These are phyloP conservation scores for Populus ilicifolia DNA, from an alignment of 345 rosid species.

Conservation along the genomic window DNA sequence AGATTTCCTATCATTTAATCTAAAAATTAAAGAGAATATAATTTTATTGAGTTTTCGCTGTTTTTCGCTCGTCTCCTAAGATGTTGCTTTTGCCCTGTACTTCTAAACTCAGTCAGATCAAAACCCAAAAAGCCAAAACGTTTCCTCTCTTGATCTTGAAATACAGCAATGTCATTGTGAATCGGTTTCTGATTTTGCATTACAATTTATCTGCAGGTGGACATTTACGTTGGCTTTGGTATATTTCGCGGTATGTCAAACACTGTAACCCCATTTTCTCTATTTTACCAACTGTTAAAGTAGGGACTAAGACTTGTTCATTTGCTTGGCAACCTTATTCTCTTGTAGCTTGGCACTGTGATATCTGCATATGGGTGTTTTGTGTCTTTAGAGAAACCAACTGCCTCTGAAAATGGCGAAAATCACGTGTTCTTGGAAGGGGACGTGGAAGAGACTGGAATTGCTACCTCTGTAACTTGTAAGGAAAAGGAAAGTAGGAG, in stretches of 20 bases:
- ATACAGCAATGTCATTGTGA: not conserved
- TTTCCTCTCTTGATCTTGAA: not conserved
- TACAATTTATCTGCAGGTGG: constrained; percentile 61
- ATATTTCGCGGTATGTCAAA: constrained; percentile 76
- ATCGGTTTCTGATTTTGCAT: not conserved
- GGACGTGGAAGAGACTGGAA: constrained; percentile 26
- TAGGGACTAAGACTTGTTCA: not conserved
- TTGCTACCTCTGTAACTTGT: constrained; percentile 1
- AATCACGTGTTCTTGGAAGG: constrained; percentile 14
- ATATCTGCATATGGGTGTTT: constrained; percentile 76
- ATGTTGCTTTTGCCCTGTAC: constrained; percentile 38
- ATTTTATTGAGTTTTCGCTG: constrained; percentile 27
- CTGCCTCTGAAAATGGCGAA: constrained; percentile 22
- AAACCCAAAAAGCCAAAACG: not conserved
- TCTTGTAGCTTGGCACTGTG: constrained; percentile 54
- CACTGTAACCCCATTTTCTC: not conserved
- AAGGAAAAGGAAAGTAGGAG: constrained; percentile 24
- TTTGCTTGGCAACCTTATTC: not conserved
- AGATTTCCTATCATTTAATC: too few species aligned
- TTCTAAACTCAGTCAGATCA: constrained; percentile 40
- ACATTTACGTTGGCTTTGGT: constrained; percentile 68
- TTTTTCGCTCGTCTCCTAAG: constrained; percentile 26
- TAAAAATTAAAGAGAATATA: too few species aligned
- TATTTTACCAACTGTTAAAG: not conserved
- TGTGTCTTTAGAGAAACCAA: constrained; percentile 25